A percentile compares a stretch with the other conserved stretches of the same genome.
These are phyloP conservation scores for Chytridium lagenaria DNA, from an alignment of 371 early-diverging fungal genomes.

Conservation along the genomic window DNA sequence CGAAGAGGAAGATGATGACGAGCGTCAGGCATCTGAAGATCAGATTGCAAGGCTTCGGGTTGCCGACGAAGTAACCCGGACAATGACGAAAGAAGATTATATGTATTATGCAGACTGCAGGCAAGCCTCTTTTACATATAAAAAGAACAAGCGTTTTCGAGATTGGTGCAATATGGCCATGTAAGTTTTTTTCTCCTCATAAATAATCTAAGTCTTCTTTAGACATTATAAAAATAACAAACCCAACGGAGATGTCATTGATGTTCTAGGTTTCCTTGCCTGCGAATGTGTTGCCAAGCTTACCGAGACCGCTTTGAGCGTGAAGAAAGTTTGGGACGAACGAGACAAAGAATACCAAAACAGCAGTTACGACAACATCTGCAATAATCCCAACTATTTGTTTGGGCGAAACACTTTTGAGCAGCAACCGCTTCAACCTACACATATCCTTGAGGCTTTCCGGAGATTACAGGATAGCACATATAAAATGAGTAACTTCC, in stretches of 20 bases:
- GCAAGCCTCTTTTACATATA: conserved; percentile 96
- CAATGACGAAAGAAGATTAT: conserved; percentile 98
- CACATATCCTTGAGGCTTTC: conserved; percentile 91
- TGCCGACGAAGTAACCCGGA: conserved; percentile 91
- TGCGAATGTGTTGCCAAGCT: conserved; percentile 95
- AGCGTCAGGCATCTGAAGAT: conserved; percentile 78
- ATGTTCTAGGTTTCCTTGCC: conserved; percentile 95
- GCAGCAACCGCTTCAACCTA: conserved; percentile 80
- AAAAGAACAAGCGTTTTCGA: conserved; percentile 92
- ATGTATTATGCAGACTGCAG: conserved; percentile 98
- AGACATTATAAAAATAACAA: conserved; percentile 72
- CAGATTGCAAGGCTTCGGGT: conserved; percentile 65
- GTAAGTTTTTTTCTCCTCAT: conserved; percentile 52
- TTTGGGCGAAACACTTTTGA: conserved; percentile 80
- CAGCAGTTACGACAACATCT: conserved; percentile 18
- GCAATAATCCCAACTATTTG: conserved; percentile 57
- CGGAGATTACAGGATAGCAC: conserved; percentile 42
- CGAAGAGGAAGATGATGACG: conserved; percentile 81
- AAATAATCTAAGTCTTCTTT: background rate
- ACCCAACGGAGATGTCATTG: conserved; percentile 93
- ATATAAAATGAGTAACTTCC: conserved; percentile 42
- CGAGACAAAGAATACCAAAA: conserved; percentile 18
- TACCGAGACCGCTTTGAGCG: conserved; percentile 84
- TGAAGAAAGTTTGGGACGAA: conserved; percentile 66
- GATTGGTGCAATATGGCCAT: conserved; percentile 94